Base-by-base conservation (phyloP, 2,329 filamentous ascomycete species). In the Tolypocladium amazonense region DNA sequence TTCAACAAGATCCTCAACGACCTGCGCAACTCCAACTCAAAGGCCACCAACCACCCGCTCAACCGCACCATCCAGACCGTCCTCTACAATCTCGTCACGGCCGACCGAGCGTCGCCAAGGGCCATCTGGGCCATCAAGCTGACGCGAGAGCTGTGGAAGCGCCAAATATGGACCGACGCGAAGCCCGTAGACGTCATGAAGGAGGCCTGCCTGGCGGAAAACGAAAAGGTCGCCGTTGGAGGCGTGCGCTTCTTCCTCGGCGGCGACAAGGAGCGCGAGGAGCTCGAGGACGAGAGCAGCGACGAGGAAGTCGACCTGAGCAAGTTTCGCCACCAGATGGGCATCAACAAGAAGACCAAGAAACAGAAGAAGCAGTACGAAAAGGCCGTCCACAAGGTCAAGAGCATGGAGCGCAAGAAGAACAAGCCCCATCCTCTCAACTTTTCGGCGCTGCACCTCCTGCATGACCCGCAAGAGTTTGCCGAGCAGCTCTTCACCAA, bases 141-240 rank as follows among this genome's bases (percentile, higher is more conserved):
- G 64, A 96, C 92, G 4, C 84, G 93, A 63, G 94, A 99, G 77
- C 79, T 99, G 69, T 99, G 94, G 94, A 96, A 92, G 75, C 84
- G 93, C 55, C 92, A 97, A 67, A 87, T 97, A 64, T 99, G 94
- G 94, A 91, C 89, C 12, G 94, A 99, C 68, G 85, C 92, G 2
- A 94, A 92, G 72, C 87, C 93, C 0, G 94, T 97, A n/a, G 92
- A 96, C 69, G 90, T 97, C 65, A 97, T 99, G 92, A 96, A 96
- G 75, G 89, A 96, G 75, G 92, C 93, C 0, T 87, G 88, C 59
- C 76, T 99, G 60, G 86, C 90, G 4, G 88, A 96, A 57, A 96
- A 97, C 66, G 90, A 95, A 67, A 99, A 99, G 76, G 92, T 97
- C 4, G 85, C 94, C 33, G 80, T 89, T 7, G 90, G 92, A 20